Evolutionary conservation across 2,329 filamentous ascomycete species (phyloP).

Genomic region (Akanthomyces muscarius): DNA sequence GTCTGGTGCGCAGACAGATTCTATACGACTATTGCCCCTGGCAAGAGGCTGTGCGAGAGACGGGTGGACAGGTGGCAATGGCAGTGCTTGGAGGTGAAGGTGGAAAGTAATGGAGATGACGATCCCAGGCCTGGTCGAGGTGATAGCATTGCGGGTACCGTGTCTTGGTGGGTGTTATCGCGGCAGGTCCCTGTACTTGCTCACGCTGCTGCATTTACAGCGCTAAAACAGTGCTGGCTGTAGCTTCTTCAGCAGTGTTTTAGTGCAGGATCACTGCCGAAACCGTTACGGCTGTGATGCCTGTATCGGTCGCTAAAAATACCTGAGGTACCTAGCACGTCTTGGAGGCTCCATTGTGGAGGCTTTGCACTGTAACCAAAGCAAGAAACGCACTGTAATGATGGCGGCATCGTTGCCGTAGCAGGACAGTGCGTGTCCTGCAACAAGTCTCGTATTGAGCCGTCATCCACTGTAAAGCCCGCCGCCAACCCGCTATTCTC

Average conservation of each 20-base stretch:
- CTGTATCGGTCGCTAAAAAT: neutral
- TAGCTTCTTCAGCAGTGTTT: too few species aligned
- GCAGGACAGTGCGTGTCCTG: neutral
- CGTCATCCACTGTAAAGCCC: neutral
- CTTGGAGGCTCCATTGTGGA: neutral
- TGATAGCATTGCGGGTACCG: neutral
- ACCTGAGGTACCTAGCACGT: too few species aligned
- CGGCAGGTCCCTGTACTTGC: too few species aligned
- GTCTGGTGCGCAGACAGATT: neutral
- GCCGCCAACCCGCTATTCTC: neutral
- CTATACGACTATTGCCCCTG: neutral
- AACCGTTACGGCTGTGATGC: neutral
- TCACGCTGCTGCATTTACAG: too few species aligned
- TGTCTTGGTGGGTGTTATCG: neutral
- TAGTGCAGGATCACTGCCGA: neutral
- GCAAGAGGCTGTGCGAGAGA: neutral
- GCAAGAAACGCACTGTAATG: neutral
- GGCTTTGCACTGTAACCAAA: neutral
- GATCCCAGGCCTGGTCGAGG: neutral
- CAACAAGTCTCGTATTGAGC: neutral
- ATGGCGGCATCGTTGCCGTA: neutral
- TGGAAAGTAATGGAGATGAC: neutral
- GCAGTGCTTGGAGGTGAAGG: conserved; percentile 2
- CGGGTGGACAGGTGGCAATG: neutral
- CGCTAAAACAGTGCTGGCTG: too few species aligned